Conservation (phyloP, 2,329 filamentous ascomycete species). For the Cladophialophora psammophila region DNA sequence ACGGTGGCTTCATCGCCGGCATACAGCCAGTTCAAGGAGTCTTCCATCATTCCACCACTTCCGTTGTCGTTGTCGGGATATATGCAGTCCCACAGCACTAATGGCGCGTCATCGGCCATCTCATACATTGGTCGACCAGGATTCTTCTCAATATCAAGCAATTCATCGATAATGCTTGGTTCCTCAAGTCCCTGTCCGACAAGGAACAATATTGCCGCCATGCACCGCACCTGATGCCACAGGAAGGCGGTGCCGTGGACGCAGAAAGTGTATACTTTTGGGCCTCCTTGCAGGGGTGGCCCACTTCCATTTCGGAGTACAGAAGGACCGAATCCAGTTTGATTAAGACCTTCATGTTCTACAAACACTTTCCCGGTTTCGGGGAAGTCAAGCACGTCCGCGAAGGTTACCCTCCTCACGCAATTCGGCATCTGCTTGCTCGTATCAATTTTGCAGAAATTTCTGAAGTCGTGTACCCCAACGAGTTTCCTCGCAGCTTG, state of each 20-base stretch:
- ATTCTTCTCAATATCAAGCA: slow-evolving; percentile 75
- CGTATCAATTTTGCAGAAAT: slow-evolving; percentile 93
- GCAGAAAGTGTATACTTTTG: slow-evolving; percentile 84
- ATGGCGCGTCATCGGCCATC: slow-evolving; percentile 87
- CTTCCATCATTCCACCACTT: slow-evolving; percentile 56
- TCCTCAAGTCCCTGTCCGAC: slow-evolving; percentile 86
- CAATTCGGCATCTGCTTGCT: slow-evolving; percentile 90
- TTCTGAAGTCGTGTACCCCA: slow-evolving; percentile 91
- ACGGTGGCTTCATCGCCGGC: slow-evolving; percentile 68
- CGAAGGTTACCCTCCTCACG: slow-evolving; percentile 76
- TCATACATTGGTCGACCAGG: slow-evolving; percentile 84
- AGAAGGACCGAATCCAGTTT: slow-evolving; percentile 13
- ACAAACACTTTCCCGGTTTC: slow-evolving; percentile 66
- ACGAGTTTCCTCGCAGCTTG: slow-evolving; percentile 79
- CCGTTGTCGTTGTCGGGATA: slow-evolving; percentile 68
- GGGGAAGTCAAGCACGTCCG: slow-evolving; percentile 76
- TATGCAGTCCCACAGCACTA: slow-evolving; percentile 95
- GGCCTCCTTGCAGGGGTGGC: slow-evolving; percentile 37
- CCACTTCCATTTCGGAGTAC: slow-evolving; percentile 1
- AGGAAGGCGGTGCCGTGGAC: slow-evolving; percentile 91
- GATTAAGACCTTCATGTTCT: slow-evolving; percentile 44
- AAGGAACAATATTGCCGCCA: slow-evolving; percentile 91
- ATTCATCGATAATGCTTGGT: slow-evolving; percentile 72
- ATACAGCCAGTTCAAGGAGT: slow-evolving; percentile 79
- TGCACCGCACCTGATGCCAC: slow-evolving; percentile 97